Conservation (phyloP, 768 basidiomycete genomes). For the Coprinopsis strossmayeri region DNA sequence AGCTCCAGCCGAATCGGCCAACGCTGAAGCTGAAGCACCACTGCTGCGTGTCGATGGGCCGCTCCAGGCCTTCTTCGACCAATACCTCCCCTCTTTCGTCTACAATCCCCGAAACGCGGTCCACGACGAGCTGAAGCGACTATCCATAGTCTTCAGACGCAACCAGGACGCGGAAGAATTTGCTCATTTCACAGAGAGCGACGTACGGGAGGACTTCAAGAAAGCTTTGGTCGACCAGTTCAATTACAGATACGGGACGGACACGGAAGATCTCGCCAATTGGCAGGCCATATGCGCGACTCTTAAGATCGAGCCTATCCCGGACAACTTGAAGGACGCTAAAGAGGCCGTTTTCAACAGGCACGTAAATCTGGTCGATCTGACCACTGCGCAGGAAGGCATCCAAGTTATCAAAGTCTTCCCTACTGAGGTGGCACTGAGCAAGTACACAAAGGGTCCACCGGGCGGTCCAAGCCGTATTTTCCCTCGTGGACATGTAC, state of each 20-base stretch:
- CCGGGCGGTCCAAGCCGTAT: conserved; percentile 1
- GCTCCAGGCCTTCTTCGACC: conserved; percentile 1
- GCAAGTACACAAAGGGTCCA: conserved; percentile 7
- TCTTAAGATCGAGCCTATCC: not conserved
- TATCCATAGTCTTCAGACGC: not conserved
- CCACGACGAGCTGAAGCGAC: not conserved
- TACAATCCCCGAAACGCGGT: not conserved
- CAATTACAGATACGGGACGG: not conserved
- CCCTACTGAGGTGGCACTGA: conserved; percentile 4
- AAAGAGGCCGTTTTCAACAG: conserved; percentile 1
- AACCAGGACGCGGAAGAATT: not conserved
- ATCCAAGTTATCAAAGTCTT: not conserved
- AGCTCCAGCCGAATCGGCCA: too few relatives aligned
- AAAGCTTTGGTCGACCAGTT: conserved; percentile 7
- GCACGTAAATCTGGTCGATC: conserved; percentile 11
- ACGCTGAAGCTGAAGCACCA: not conserved
- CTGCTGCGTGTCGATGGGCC: not conserved
- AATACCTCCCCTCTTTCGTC: not conserved
- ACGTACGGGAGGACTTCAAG: not conserved
- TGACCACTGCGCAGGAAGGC: not conserved
- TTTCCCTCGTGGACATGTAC: conserved; percentile 1
- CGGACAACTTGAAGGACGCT: not conserved
- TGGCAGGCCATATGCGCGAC: conserved; percentile 2
- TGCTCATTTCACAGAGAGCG: not conserved
- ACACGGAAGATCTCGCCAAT: not conserved